Evolutionary conservation across 495 filamentous ascomycete species (phyloP), one percentile per base, ranked within the genome.

Genomic region (Wilcoxina mikolae): DNA sequence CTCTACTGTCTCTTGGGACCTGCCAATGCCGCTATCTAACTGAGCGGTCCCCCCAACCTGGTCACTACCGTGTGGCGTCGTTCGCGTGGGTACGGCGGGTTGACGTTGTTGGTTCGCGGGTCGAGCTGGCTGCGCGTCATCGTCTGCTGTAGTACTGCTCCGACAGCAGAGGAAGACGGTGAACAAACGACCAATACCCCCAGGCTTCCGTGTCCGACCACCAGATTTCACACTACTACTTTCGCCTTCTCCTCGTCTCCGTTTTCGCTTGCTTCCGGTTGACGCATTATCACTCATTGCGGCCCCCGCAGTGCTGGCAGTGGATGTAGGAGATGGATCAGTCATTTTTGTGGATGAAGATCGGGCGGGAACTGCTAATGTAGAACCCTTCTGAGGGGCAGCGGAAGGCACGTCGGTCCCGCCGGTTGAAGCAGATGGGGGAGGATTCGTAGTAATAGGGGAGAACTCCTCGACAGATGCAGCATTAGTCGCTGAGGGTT

Each of bases 141-240:
- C 58, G 33, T 60, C 54, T 53, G 47, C 15, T 56, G 62, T 56
- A 49, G 54, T 29, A 58, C 47, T 43, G 43, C 47, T 51, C 54
- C 62, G 62, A 59, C 63, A 66, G 62, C 63, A 66, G 59, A 66
- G 59, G 59, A 66, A 65, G 28, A 52, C 49, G 51, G 60, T 57
- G 54, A 66, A 66, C 51, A 66, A 66, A 64, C 54, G 66, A 49
- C 53, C 59, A 52, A 66, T 62, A 35, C 62, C 63, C 47, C 63
- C 62, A 28, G 39, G 17, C 51, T 60, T 66, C n/a, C 51, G 56
- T 33, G 56, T 47, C 53, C 53, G 51, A 20, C 55, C 56, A 31
- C 62, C 62, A 20, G 62, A 59, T 26, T 59, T 59, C 31, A 60
- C 51, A 56, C 63, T 65, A 9, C 53, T 59, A 27, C 43, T 45